A percentile compares a stretch with the other conserved stretches of the same genome.
These are phyloP conservation scores for Stromatinia cepivora DNA, from an alignment of 2,329 filamentous ascomycete species.

Conservation along the genomic window DNA sequence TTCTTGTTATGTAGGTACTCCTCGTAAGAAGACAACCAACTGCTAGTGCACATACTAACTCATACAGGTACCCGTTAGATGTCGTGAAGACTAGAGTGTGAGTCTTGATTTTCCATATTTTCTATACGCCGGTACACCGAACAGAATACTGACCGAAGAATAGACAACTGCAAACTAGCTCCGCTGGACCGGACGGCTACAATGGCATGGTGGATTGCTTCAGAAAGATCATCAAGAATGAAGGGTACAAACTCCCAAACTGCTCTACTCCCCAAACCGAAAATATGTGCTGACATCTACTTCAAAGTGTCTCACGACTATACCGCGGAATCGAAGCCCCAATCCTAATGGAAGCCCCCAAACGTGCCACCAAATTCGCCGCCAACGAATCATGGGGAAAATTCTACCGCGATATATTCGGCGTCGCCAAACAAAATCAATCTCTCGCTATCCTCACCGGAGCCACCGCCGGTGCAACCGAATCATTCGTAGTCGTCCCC, in stretches of 20 bases:
- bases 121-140: background rate
- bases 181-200: slow-evolving; percentile 82
- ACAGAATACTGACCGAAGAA: slow-evolving; percentile 26
- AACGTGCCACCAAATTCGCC: slow-evolving; percentile 97
- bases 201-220: slow-evolving; percentile 99
- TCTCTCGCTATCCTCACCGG: slow-evolving; percentile 88
- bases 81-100: slow-evolving; percentile 98
- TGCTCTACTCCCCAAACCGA: background rate
- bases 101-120: slow-evolving; percentile 42
- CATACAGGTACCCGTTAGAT: slow-evolving; percentile 89
- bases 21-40: slow-evolving; percentile 19
- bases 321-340: slow-evolving; percentile 96
- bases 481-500: slow-evolving; percentile 94
- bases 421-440: slow-evolving; percentile 85
- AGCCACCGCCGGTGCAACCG: slow-evolving; percentile 90
- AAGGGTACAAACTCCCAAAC: slow-evolving; percentile 66
- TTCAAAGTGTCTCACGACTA: slow-evolving; percentile 54
- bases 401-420: slow-evolving; percentile 87
- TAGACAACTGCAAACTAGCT: slow-evolving; percentile 84
- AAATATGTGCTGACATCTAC: background rate
- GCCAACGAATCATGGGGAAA: slow-evolving; percentile 98
- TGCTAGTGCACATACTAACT: slow-evolving; percentile 24
- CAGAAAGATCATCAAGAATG: slow-evolving; percentile 91
- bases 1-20: slow-evolving; percentile 74
- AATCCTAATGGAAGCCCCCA: slow-evolving; percentile 96